phyloP scores from a whole-genome alignment of 306 rosid species.

The Echinosophora koreensis region DNA sequence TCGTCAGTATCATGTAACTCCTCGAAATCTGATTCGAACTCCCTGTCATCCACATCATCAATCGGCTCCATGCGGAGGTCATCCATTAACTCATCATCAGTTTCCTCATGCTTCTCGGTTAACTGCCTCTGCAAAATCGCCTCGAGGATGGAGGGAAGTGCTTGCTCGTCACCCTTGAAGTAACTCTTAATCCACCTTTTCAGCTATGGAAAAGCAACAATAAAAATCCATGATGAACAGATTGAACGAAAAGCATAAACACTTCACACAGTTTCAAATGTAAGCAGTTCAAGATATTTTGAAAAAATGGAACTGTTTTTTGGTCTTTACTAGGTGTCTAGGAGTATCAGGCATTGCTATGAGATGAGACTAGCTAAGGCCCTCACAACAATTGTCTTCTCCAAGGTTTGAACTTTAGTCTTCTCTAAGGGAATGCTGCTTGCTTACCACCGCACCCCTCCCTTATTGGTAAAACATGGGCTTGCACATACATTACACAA shows the following conservation, averaged over 20 bases:
- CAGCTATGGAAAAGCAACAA: constrained; percentile 55
- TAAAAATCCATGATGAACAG: not conserved
- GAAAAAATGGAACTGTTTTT: too few species aligned
- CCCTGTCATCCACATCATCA: constrained; percentile 56
- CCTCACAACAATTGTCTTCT: too few species aligned
- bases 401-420: too few species aligned
- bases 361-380: too few species aligned
- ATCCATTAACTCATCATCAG: constrained; percentile 77
- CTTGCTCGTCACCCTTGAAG: constrained; percentile 77
- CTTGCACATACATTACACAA: not conserved
- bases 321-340: too few species aligned
- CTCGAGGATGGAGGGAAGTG: constrained; percentile 70
- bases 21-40: constrained; percentile 75
- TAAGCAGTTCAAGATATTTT: not conserved
- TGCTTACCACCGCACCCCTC: too few species aligned
- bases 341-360: too few species aligned
- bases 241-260: not conserved
- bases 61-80: constrained; percentile 60
- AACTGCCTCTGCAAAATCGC: constrained; percentile 75
- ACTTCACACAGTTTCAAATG: not conserved
- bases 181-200: constrained; percentile 66
- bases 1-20: constrained; percentile 64
- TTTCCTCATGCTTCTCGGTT: constrained; percentile 74
- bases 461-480: not conserved
- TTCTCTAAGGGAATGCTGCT: too few species aligned